phyloP scores from a whole-genome alignment of 176 grass and related monocot genomes.

The Lolium multiflorum region DNA sequence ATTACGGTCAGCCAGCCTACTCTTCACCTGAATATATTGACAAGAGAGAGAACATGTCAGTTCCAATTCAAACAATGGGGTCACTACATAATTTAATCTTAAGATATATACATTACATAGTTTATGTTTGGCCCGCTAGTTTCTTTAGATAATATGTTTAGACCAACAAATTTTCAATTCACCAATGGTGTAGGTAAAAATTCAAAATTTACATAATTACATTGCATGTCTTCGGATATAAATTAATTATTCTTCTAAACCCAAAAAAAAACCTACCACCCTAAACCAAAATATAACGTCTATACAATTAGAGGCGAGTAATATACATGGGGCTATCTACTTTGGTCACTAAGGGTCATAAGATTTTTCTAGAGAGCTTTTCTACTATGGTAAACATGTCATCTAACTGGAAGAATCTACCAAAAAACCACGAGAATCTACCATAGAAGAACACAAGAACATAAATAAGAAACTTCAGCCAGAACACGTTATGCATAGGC shows the following conservation, averaged over 20 bases:
- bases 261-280: neutral
- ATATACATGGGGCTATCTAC: conserved; percentile 5
- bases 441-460: conserved; percentile 7
- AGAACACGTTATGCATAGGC: conserved; percentile 17
- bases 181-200: neutral
- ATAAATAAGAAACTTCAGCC: conserved; percentile 13
- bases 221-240: neutral
- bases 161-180: neutral
- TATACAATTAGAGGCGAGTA: conserved; percentile 3
- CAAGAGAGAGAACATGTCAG: conserved; percentile 12
- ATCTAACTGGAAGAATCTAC: conserved; percentile 13
- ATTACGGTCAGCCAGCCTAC: conserved; percentile 24
- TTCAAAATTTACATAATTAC: neutral
- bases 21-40: conserved; percentile 57
- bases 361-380: neutral
- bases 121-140: conserved; percentile 4
- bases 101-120: neutral
- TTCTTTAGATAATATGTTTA: conserved; percentile 20
- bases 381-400: conserved; percentile 16
- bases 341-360: neutral
- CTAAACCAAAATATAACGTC: conserved; percentile 23
- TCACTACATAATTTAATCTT: conserved; percentile 8
- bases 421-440: neutral
- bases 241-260: neutral
- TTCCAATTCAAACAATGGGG: conserved; percentile 38